Percentiles rank a stretch among this genome's conserved stretches.
phyloP scores from a whole-genome alignment of 768 basidiomycete genomes.

The Asterophora lycoperdoides region DNA sequence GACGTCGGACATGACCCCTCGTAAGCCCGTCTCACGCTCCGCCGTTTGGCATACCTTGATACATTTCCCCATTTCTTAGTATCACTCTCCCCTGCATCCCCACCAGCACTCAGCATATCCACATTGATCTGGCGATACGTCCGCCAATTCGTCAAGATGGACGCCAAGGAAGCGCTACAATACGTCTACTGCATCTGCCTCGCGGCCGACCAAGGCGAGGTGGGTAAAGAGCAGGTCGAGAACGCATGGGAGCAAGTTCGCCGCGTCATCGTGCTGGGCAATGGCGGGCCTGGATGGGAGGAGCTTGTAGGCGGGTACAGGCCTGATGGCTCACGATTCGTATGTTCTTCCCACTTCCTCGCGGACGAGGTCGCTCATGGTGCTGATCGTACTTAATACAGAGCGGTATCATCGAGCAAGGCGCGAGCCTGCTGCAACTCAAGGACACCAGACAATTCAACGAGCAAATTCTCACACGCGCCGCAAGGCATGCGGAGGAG shows the following conservation, averaged over 20 bases:
- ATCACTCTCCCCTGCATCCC: slow-evolving; percentile 59
- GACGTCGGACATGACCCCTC: slow-evolving; percentile 76
- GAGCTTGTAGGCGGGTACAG: slow-evolving; percentile 93
- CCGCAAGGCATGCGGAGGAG: slow-evolving; percentile 77
- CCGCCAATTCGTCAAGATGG: slow-evolving; percentile 87
- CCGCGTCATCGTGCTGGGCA: slow-evolving; percentile 74
- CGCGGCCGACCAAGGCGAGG: slow-evolving; percentile 60
- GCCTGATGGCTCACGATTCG: slow-evolving; percentile 84
- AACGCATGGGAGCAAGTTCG: slow-evolving; percentile 76
- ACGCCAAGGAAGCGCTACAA: slow-evolving; percentile 90
- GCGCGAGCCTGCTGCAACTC: slow-evolving; percentile 71
- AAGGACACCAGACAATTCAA: slow-evolving; percentile 65
- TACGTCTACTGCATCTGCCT: slow-evolving; percentile 89
- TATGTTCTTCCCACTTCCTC: slow-evolving; percentile 35
- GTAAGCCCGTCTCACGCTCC: slow-evolving; percentile 36
- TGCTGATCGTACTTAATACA: slow-evolving; percentile 23
- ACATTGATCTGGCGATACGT: slow-evolving; percentile 92
- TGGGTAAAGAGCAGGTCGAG: slow-evolving; percentile 84
- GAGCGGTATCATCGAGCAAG: slow-evolving; percentile 87
- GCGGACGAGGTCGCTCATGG: too few species aligned
- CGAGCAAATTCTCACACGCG: slow-evolving; percentile 75
- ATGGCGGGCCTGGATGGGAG: slow-evolving; percentile 81
- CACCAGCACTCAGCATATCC: slow-evolving; percentile 74
- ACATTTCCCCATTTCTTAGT: slow-evolving; percentile 36
- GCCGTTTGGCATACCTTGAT: not conserved